Conservation (phyloP, 495 filamentous ascomycete species). For the Podospora pseudopauciseta region DNA sequence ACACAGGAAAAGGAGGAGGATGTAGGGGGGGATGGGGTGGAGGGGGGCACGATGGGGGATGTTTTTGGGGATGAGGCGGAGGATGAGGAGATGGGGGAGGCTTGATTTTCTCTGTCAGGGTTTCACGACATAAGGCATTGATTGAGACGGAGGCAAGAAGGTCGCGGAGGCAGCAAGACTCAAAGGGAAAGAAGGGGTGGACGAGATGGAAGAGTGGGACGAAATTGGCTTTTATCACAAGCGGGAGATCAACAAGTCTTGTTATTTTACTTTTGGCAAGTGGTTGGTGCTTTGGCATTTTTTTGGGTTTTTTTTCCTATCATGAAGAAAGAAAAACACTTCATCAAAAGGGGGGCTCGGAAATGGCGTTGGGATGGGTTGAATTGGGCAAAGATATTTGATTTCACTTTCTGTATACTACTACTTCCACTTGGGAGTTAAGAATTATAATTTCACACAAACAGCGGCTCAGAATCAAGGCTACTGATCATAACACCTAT, state of each 20-base stretch:
- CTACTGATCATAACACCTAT: too few relatives aligned
- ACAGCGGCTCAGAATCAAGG: too few relatives aligned
- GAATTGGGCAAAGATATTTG: neutral
- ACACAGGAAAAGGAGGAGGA: conserved; percentile 44
- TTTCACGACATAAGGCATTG: too few relatives aligned
- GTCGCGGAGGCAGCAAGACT: too few relatives aligned
- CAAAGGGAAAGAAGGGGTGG: neutral
- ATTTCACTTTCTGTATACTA: neutral
- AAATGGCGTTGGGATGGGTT: neutral
- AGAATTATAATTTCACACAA: too few relatives aligned
- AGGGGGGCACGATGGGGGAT: conserved; percentile 50
- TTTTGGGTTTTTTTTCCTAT: neutral
- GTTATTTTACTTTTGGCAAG: neutral
- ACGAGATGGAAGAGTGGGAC: neutral
- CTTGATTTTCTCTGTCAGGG: conserved; percentile 9
- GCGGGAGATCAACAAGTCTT: neutral
- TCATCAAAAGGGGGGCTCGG: neutral
- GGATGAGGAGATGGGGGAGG: conserved; percentile 44
- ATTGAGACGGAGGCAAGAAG: too few relatives aligned
- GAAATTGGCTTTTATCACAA: neutral
- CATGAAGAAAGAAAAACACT: neutral
- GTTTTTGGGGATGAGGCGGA: conserved; percentile 38
- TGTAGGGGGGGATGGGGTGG: conserved; percentile 34
- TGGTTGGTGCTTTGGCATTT: neutral
- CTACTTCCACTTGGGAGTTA: too few relatives aligned